A percentile compares a stretch with the other conserved stretches of the same genome.
Conservation (phyloP, 345 rosid species). For the Hypericum androsaemum region DNA sequence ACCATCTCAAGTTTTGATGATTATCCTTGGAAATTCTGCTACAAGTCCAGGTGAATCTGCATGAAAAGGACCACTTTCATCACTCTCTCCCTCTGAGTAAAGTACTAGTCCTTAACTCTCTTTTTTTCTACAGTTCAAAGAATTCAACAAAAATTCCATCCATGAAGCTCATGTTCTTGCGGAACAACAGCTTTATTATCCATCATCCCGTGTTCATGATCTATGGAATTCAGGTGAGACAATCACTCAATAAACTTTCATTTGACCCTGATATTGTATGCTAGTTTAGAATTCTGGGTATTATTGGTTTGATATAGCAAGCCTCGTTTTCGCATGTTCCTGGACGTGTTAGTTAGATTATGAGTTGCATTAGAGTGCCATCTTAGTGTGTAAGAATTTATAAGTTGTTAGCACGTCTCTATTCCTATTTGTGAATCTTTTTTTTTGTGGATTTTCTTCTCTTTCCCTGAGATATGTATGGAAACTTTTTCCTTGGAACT, state of each 20-base stretch:
- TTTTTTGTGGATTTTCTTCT: background rate
- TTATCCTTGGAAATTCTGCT: conserved; percentile 66
- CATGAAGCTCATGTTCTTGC: conserved; percentile 50
- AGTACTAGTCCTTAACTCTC: background rate
- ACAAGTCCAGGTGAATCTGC: conserved; percentile 53
- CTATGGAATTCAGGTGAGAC: conserved; percentile 53
- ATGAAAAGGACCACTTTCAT: conserved; percentile 3
- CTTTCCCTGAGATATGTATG: too few species aligned
- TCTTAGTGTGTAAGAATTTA: too few species aligned
- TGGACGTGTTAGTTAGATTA: too few species aligned
- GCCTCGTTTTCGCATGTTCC: too few species aligned
- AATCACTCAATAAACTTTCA: too few species aligned
- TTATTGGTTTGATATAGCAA: too few species aligned
- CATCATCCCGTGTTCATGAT: conserved; percentile 56
- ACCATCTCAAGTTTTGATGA: conserved; percentile 35
- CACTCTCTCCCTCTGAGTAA: background rate
- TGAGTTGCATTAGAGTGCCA: too few species aligned
- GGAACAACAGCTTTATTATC: conserved; percentile 61
- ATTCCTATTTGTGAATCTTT: background rate
- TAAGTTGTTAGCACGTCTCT: too few species aligned
- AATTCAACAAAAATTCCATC: conserved; percentile 51
- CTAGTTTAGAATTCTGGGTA: too few species aligned
- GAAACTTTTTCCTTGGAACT: too few species aligned
- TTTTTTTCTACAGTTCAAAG: conserved; percentile 31
- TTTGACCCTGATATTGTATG: too few species aligned